These are phyloP conservation scores for Xylaria cubensis DNA, from an alignment of 495 filamentous ascomycete genomes.

Conservation along the genomic window DNA sequence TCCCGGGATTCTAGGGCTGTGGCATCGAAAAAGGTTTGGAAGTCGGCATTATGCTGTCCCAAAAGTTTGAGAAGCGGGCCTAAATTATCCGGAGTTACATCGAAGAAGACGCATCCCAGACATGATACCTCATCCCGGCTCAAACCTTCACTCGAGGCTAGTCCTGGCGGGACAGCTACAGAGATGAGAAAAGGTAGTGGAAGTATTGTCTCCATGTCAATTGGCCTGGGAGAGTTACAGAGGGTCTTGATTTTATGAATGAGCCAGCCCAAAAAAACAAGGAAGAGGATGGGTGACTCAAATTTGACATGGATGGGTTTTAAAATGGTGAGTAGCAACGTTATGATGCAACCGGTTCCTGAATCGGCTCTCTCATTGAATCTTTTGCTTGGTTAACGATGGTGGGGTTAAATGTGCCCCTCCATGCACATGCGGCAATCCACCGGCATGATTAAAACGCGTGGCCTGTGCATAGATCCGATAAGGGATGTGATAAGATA, in stretches of 20 bases:
- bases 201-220: slow-evolving; percentile 60
- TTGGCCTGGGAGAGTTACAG: slow-evolving; percentile 1
- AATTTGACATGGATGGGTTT: slow-evolving; percentile 25
- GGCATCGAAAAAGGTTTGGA: slow-evolving; percentile 78
- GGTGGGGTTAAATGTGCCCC: slow-evolving; percentile 26
- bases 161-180: slow-evolving; percentile 61
- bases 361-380: slow-evolving; percentile 16
- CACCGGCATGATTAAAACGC: slow-evolving; percentile 28
- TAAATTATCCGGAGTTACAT: slow-evolving; percentile 61
- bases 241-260: background rate
- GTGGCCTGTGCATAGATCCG: slow-evolving; percentile 31
- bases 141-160: slow-evolving; percentile 60
- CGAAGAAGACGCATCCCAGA: slow-evolving; percentile 77
- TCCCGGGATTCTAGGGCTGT: slow-evolving; percentile 69
- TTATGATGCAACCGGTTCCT: slow-evolving; percentile 30
- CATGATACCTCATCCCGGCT: slow-evolving; percentile 74
- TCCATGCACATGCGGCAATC: slow-evolving; percentile 14
- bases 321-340: slow-evolving; percentile 5
- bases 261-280: background rate
- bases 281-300: slow-evolving; percentile 28
- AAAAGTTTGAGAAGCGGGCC: slow-evolving; percentile 72
- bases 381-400: slow-evolving; percentile 20
- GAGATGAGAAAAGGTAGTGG: slow-evolving; percentile 64
- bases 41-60: slow-evolving; percentile 66
- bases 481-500: slow-evolving; percentile 11